Evolutionary conservation across 139 green algal species (phyloP).

Genomic region (Yamagishiella unicocca): DNA sequence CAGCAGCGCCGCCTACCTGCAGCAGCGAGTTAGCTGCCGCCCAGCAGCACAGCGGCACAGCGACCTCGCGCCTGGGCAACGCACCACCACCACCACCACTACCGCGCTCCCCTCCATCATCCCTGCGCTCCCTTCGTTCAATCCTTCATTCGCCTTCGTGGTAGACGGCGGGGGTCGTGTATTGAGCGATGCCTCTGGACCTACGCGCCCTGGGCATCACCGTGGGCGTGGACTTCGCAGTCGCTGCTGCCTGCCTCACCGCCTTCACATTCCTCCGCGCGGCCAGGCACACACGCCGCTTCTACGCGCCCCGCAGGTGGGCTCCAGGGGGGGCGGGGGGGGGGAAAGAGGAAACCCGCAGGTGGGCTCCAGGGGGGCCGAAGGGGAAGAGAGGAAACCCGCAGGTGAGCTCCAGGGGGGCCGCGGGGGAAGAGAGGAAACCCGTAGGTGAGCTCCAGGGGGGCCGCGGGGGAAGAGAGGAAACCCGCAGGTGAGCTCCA

Average conservation of each 20-base stretch:
- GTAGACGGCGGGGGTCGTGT: no score
- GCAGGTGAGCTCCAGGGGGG: neutral
- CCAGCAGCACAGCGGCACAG: no score
- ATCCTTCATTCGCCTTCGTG: no score
- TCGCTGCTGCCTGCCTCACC: constrained; percentile 38
- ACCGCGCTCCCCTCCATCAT: no score
- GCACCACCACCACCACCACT: no score
- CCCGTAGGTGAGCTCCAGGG: no score
- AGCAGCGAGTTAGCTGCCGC: no score
- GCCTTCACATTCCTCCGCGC: constrained; percentile 59
- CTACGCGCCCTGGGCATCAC: constrained; percentile 38
- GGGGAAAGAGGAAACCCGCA: neutral
- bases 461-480: no score
- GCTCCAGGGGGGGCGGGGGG: neutral
- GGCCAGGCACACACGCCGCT: constrained; percentile 40
- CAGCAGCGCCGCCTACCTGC: no score
- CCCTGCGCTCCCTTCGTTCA: no score
- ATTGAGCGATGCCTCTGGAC: constrained; percentile 37
- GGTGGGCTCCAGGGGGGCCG: neutral
- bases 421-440: neutral
- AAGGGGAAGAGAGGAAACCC: neutral
- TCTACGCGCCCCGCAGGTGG: constrained; percentile 63
- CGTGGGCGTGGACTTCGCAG: constrained; percentile 50
- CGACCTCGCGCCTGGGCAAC: no score
- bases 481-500: no score